phyloP scores from a whole-genome alignment of 2,329 filamentous ascomycete genomes.

The Verticillium isaacii region DNA sequence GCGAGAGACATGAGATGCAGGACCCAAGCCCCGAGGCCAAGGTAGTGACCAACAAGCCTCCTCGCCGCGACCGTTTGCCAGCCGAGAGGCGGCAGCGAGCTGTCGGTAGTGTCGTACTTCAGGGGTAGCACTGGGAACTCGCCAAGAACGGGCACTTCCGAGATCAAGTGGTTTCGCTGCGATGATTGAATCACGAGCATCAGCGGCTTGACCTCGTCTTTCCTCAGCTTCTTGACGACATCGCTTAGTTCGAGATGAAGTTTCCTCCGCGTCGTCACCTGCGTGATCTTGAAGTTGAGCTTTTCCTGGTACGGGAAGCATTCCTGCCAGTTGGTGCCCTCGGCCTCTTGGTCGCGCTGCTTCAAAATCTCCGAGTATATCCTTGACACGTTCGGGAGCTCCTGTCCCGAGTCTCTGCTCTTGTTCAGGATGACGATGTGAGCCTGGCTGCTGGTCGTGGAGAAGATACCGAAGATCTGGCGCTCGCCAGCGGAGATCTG shows the following conservation, averaged over 20 bases:
- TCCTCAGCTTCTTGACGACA: conserved; percentile 82
- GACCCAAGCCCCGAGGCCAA: conserved; percentile 91
- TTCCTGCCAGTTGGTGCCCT: conserved; percentile 69
- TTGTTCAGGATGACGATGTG: conserved; percentile 86
- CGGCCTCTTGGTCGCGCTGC: conserved; percentile 59
- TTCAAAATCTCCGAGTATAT: conserved; percentile 76
- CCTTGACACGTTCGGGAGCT: conserved; percentile 84
- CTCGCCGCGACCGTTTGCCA: conserved; percentile 91
- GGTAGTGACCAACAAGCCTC: conserved; percentile 80
- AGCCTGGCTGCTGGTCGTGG: conserved; percentile 72
- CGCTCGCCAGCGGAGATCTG: conserved; percentile 87
- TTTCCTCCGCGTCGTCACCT: conserved; percentile 86
- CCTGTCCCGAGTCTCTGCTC: conserved; percentile 69
- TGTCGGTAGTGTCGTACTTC: conserved; percentile 77
- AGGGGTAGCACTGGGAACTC: conserved; percentile 82
- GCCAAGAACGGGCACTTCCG: conserved; percentile 77
- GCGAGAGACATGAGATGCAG: conserved; percentile 82
- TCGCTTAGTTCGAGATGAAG: conserved; percentile 85
- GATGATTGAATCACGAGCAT: conserved; percentile 90
- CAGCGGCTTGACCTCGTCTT: conserved; percentile 74
- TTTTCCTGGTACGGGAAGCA: conserved; percentile 84
- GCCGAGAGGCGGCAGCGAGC: conserved; percentile 81
- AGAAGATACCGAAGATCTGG: conserved; percentile 92
- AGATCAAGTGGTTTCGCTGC: conserved; percentile 72
- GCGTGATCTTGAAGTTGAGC: conserved; percentile 77